A percentile compares a stretch with the other conserved stretches of the same genome.
Conservation (phyloP, 2,329 filamentous ascomycete species). For the Trichoderma koningiopsis region DNA sequence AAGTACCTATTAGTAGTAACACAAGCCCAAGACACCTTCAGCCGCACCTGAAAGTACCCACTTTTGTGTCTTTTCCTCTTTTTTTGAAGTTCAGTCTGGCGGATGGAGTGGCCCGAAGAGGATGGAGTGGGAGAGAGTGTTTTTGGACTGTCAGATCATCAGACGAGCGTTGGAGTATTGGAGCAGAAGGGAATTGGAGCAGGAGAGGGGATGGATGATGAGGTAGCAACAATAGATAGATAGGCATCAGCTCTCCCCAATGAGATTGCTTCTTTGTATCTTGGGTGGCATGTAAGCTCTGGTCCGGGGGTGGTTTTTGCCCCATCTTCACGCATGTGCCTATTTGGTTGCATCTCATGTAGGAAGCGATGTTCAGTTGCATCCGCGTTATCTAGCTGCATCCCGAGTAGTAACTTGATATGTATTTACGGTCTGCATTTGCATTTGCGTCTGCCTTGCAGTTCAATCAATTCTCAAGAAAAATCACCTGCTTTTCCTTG, state of each 20-base stretch:
- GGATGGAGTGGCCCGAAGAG: too few species aligned
- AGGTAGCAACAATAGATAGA: too few species aligned
- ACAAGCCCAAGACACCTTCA: background rate
- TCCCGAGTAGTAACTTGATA: background rate
- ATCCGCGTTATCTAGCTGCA: background rate
- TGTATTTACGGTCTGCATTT: background rate
- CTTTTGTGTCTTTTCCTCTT: background rate
- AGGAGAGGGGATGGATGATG: background rate
- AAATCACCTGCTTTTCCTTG: background rate
- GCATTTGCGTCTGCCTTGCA: background rate
- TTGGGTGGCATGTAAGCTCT: background rate
- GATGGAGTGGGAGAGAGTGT: background rate
- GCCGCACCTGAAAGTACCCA: slow-evolving; percentile 5
- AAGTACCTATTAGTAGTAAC: background rate
- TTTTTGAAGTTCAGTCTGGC: background rate
- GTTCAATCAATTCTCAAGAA: background rate
- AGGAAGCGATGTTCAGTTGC: background rate
- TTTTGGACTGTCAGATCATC: background rate
- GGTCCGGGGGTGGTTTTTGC: background rate
- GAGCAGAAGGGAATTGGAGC: too few species aligned
- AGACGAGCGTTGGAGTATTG: too few species aligned
- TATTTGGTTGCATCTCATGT: background rate
- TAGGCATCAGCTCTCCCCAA: background rate
- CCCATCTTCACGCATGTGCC: background rate
- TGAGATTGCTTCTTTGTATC: background rate